Evolutionary conservation across 441 rosid genomes (phyloP), one percentile per base, ranked within the genome.

Genomic region (Populus hybrid): DNA sequence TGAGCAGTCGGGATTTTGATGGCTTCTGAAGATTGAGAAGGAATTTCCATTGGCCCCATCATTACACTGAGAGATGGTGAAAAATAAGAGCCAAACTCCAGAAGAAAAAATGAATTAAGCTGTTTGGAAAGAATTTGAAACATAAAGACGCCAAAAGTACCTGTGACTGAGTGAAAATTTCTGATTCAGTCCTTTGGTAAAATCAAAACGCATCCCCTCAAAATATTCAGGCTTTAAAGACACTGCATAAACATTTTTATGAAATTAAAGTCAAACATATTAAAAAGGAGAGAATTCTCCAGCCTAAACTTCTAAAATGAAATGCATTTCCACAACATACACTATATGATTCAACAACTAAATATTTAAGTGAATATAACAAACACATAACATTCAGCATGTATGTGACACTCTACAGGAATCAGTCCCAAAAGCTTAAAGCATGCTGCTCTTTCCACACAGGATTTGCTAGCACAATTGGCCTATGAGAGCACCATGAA

Each of bases 201-300:
- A 96, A 84, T 96, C 99, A 80, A 96, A 96, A 64, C 99, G 95
- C 85, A 96, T 84, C 61, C 98, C 99, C 89, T 96, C 99, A 77
- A 94, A 96, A 80, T 83, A 73, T 65, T 96, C 99, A 5, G 98
- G 90, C 89, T 91, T 96, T 81, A 96, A 86, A 54, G 98, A 96
- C 97, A 96, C 99, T 96, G 92, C 85, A 77, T 14, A 86, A 72
- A 63, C 6, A 69, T 40, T 71, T 72, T 59, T 74, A 78, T 79
- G 73, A 76, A 81, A 61, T 14, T 24, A 20, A 72, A 74, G 63
- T 34, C 61, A 7, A 68, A 63, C 54, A 59, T 24, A 14, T 67
- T 30, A 34, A 57, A 73, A 23, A 20, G 28, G 54, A 8, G 12
- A 72, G 42, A 50, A 14, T 4, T 54, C 54, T 46, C 40, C 54